Conservation (phyloP, 2,329 filamentous ascomycete species). For the Fonsecaea nubica region DNA sequence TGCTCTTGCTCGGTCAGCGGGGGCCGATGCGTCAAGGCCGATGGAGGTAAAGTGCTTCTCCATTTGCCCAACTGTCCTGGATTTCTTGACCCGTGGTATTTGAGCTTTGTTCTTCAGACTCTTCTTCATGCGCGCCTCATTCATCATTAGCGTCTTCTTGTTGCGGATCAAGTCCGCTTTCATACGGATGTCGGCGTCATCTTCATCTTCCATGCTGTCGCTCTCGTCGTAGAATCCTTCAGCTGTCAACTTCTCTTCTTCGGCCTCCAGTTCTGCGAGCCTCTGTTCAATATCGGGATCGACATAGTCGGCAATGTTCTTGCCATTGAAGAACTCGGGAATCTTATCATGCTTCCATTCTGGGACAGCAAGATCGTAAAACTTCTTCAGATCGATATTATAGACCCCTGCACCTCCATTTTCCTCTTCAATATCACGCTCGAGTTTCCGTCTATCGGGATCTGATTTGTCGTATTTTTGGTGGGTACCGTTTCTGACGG, state of each 20-base stretch:
- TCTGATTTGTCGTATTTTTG: conserved; percentile 92
- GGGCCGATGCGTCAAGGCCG: conserved; percentile 80
- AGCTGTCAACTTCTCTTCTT: conserved; percentile 89
- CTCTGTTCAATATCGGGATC: conserved; percentile 96
- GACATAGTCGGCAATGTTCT: conserved; percentile 97
- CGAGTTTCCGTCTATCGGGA: conserved; percentile 78
- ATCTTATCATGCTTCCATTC: conserved; percentile 98
- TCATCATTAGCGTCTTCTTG: conserved; percentile 89
- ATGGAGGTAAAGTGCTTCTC: conserved; percentile 83
- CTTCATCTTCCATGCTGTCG: conserved; percentile 80
- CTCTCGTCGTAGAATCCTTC: conserved; percentile 95
- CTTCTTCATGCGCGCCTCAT: conserved; percentile 94
- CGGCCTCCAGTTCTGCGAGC: conserved; percentile 87
- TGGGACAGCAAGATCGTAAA: conserved; percentile 84
- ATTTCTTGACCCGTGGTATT: conserved; percentile 81
- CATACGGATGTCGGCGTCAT: conserved; percentile 83
- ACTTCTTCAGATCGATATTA: conserved; percentile 88
- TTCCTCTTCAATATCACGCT: conserved; percentile 86
- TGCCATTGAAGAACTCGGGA: conserved; percentile 90
- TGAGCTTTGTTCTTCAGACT: conserved; percentile 95
- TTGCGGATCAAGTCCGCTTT: conserved; percentile 96
- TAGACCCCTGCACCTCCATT: conserved; percentile 95
- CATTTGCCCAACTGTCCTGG: conserved; percentile 85
- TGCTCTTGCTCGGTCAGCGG: conserved; percentile 74
- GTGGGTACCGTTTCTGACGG: conserved; percentile 66